Evolutionary conservation across 352 stramenopile genomes (phyloP), one percentile per base, ranked within the genome.

Genomic region (Pseudoperonospora humuli): DNA sequence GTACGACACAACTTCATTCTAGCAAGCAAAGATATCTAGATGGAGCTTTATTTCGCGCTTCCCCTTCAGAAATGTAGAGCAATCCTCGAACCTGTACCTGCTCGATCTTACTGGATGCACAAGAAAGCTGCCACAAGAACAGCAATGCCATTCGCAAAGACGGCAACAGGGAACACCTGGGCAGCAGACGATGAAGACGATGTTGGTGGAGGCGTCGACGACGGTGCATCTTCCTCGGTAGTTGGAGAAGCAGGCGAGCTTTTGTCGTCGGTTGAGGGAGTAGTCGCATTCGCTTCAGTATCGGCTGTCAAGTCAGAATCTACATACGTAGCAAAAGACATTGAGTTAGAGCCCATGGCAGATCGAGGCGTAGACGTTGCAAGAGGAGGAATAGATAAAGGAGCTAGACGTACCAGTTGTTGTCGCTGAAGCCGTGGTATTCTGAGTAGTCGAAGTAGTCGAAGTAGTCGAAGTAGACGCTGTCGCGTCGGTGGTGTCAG

Each of bases 281-380:
- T n/a, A n/a, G n/a, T n/a, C n/a, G n/a, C n/a, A n/a, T n/a, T n/a
- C n/a, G n/a, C n/a, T n/a, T n/a, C n/a, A n/a, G n/a, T n/a, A n/a
- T n/a, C n/a, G n/a, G n/a, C n/a, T n/a, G n/a, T n/a, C n/a, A n/a
- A n/a, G n/a, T n/a, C 17, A 21, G 47, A 68, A 17, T 59, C 66
- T 54, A 50, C 64, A 47, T 59, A 65, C n/a, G 45, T 36, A 39
- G 58, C 57, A 42, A 54, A 52, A 21, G 39, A 57, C 23, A 61
- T 18, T 42, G 43, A 57, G 28, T 61, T 52, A 52, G 58, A 64
- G 7, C 32, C 54, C 14, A 32, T 49, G 2, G 35, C 33, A 14
- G 43, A 29, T 26, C 42, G 37, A 36, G n/a, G n/a, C n/a, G n/a
- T n/a, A n/a, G n/a, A n/a, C n/a, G n/a, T n/a, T n/a, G n/a, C n/a